Base-by-base conservation (phyloP, 495 filamentous ascomycete genomes). In the Annulohypoxylon nitens region DNA sequence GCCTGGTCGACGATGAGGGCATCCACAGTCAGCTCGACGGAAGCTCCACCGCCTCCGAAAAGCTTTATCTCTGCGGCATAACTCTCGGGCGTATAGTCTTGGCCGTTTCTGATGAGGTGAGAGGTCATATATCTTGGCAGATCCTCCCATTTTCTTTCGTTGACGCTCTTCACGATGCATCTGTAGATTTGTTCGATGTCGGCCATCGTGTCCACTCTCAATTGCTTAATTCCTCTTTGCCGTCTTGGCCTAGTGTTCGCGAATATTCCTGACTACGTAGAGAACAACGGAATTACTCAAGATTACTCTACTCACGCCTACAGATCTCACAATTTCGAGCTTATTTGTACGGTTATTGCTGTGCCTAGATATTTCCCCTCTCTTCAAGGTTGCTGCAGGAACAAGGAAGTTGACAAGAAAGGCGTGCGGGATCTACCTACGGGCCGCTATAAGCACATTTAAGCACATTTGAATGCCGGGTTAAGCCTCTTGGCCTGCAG, bases 61-160 rank as follows among this genome's bases (percentile, higher is more conserved):
- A 69, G 43, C 39, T 65, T 77, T 36, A 76, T 60, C 34, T 67
- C 25, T 16, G 73, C 60, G 26, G 68, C 70, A 34, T 75, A 68
- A n/a, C 70, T 69, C 36, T 74, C 76, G 6, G 75, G 59, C 2
- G 70, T 70, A 14, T 69, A 55, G n/a, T 68, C 61, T 53, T 76
- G 69, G 47, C 72, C 61, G 34, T 78, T 77, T 69, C 72, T 79
- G n/a, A 50, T 43, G 18, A 78, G 23, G 41, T 51, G 60, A 0
- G 57, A 65, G 14, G 73, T 64, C 36, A 78, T 63, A 11, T 63
- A 69, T 64, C 61, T 71, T 53, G 74, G 61, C 43, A 75, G 25
- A 14, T 72, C 58, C 3, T 59, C 47, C 65, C 76, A 78, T 69
- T 51, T 67, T 18, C 58, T 6, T 63, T 74, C 61, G 70, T 71